phyloP scores from a whole-genome alignment of 2,329 filamentous ascomycete species.

The Penicillium paneum region DNA sequence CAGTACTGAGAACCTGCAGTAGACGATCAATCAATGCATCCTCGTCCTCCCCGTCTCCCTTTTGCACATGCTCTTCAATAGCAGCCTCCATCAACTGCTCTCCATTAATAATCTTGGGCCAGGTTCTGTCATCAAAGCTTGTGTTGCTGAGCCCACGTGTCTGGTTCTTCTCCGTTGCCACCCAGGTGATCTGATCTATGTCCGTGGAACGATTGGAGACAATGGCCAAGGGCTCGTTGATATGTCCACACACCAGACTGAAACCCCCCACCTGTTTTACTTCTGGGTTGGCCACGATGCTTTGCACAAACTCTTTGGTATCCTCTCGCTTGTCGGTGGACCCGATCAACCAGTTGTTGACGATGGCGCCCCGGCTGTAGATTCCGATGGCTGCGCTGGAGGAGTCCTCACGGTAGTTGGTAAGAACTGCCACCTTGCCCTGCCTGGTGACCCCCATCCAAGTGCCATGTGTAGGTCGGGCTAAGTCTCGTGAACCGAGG shows the following conservation, averaged over 20 bases:
- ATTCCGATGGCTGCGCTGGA: slow-evolving; percentile 47
- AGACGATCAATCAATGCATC: slow-evolving; percentile 52
- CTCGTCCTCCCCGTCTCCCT: slow-evolving; percentile 44
- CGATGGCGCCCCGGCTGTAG: slow-evolving; percentile 56
- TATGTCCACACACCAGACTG: slow-evolving; percentile 58
- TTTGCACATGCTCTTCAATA: slow-evolving; percentile 45
- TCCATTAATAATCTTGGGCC: slow-evolving; percentile 61
- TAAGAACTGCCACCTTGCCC: slow-evolving; percentile 60
- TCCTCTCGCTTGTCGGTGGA: slow-evolving; percentile 38
- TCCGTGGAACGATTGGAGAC: slow-evolving; percentile 61
- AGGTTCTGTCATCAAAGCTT: slow-evolving; percentile 56
- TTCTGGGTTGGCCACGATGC: slow-evolving; percentile 54
- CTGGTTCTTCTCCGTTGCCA: slow-evolving; percentile 49
- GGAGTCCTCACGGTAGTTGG: slow-evolving; percentile 60
- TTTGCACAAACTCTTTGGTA: slow-evolving; percentile 52
- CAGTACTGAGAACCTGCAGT: slow-evolving; percentile 51
- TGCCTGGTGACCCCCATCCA: slow-evolving; percentile 63
- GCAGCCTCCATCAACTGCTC: slow-evolving; percentile 52
- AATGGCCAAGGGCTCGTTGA: slow-evolving; percentile 54
- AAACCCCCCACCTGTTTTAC: slow-evolving; percentile 61
- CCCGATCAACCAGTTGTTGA: slow-evolving; percentile 57
- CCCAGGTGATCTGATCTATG: slow-evolving; percentile 50
- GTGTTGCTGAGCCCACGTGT: slow-evolving; percentile 62
- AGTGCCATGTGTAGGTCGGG: slow-evolving; percentile 58
- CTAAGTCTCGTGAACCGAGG: slow-evolving; percentile 60